phyloP scores from a whole-genome alignment of 225 moss, liverwort and hornwort genomes.

The Pseudoscleropodium purum region DNA sequence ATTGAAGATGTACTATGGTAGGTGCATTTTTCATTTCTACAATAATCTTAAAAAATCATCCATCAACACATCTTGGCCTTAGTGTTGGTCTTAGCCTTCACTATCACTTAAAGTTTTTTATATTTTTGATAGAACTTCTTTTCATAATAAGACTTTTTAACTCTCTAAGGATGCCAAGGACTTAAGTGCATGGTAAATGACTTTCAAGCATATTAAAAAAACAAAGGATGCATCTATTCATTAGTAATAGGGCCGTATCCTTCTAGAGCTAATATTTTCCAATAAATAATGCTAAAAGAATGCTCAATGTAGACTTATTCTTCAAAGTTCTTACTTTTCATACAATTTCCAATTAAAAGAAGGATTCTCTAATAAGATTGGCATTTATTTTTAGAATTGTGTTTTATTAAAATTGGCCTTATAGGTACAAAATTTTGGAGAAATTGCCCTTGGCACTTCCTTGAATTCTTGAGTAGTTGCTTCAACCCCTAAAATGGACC shows the following conservation, averaged over 20 bases:
- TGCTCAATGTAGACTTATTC: neutral
- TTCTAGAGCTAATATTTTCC: neutral
- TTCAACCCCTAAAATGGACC: no score
- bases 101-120: neutral
- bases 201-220: neutral
- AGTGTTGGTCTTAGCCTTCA: neutral
- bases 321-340: neutral
- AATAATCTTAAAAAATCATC: neutral
- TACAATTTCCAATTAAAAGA: neutral
- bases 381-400: no score
- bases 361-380: neutral
- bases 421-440: neutral
- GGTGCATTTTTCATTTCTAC: neutral
- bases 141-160: neutral
- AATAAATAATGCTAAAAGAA: neutral
- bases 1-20: no score
- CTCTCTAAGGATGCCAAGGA: neutral
- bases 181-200: neutral
- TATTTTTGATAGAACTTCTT: neutral
- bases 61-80: fast-evolving
- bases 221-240: neutral
- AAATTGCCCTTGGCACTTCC: neutral
- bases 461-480: neutral
- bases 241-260: fast-evolving
- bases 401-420: neutral